phyloP scores from a whole-genome alignment of 2,329 filamentous ascomycete genomes.

The Ascochyta clinopodiicola region DNA sequence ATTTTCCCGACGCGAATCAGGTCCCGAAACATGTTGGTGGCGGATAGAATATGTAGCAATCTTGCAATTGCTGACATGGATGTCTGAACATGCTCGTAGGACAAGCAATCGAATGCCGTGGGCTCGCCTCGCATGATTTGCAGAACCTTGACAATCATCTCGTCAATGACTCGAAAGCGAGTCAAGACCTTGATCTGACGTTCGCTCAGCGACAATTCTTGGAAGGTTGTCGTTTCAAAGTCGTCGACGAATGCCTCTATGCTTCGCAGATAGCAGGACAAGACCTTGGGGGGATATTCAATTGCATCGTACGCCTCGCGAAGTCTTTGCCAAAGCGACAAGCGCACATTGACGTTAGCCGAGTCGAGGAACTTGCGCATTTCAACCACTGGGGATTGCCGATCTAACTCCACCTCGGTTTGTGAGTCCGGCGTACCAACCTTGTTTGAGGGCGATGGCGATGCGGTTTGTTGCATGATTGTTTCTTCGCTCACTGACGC shows the following conservation, averaged over 20 bases:
- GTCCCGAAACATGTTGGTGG: conserved; percentile 83
- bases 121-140: conserved; percentile 68
- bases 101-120: conserved; percentile 80
- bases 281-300: conserved; percentile 82
- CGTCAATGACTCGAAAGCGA: conserved; percentile 80
- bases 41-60: conserved; percentile 77
- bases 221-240: conserved; percentile 65
- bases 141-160: conserved; percentile 75
- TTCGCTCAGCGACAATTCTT: conserved; percentile 63
- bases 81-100: conserved; percentile 76
- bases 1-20: conserved; percentile 79
- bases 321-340: conserved; percentile 91
- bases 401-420: conserved; percentile 7
- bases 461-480: conserved; percentile 13
- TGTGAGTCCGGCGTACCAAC: conserved; percentile 3
- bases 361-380: conserved; percentile 84
- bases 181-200: conserved; percentile 76
- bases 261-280: conserved; percentile 84
- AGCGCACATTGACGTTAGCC: conserved; percentile 79
- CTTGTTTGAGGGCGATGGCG: conserved; percentile 18
- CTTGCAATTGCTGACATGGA: conserved; percentile 75
- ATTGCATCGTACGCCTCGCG: conserved; percentile 87
- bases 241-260: conserved; percentile 83
- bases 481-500: conserved; percentile 14
- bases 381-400: conserved; percentile 63